Percentiles rank a stretch among this genome's conserved stretches.
These are phyloP conservation scores for Bidens hawaiensis DNA, from an alignment of 140 eudicot genomes.

Conservation along the genomic window DNA sequence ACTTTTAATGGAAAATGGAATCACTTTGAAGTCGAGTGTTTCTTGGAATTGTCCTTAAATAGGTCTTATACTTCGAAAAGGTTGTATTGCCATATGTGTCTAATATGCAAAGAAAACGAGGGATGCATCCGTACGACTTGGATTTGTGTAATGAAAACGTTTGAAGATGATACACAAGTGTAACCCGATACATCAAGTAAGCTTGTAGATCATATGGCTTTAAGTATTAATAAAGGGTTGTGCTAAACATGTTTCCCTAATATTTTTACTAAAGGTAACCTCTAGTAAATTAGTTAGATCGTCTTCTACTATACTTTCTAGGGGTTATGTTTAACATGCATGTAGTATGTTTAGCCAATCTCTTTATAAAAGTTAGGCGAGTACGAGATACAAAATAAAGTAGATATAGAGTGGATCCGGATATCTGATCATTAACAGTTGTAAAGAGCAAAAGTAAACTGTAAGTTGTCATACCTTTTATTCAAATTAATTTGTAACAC, in stretches of 20 bases:
- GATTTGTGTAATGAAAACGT: neutral
- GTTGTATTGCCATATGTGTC: neutral
- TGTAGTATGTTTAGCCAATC: too few relatives aligned
- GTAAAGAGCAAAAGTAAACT: slow-evolving; percentile 14
- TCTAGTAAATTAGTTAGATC: too few relatives aligned
- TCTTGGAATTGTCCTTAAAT: neutral
- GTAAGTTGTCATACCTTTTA: slow-evolving; percentile 13
- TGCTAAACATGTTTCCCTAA: too few relatives aligned
- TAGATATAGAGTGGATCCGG: neutral
- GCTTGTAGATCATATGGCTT: neutral
- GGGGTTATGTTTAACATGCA: too few relatives aligned
- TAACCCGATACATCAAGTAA: neutral
- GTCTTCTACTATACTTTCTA: too few relatives aligned
- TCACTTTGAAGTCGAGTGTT: neutral
- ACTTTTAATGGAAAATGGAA: too few relatives aligned
- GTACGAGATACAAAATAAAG: neutral
- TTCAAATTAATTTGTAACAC: neutral
- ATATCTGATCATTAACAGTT: slow-evolving; percentile 11
- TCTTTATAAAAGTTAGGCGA: neutral
- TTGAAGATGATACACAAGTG: neutral
- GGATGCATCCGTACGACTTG: neutral
- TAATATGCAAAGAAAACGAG: neutral
- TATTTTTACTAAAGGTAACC: too few relatives aligned
- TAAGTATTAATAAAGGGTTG: neutral
- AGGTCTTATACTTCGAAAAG: neutral